Percentiles rank a stretch among this genome's conserved stretches.
Evolutionary conservation across 2,329 filamentous ascomycete species (phyloP).

Genomic region (Tolypocladium amazonense): DNA sequence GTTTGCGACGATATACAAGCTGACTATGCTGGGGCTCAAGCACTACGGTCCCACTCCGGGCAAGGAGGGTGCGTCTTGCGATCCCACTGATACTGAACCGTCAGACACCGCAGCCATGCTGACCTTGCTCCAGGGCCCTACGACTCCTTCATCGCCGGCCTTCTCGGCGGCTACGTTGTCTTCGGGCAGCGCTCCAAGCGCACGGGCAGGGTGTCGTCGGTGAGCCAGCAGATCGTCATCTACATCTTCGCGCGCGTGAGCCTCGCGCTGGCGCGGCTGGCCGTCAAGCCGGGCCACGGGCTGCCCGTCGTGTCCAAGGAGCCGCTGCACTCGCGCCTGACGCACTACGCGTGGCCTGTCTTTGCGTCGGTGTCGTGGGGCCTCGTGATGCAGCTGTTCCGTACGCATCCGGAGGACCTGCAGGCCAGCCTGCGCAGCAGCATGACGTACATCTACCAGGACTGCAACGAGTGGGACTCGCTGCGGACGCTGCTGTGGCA

Average conservation of each 20-base stretch:
- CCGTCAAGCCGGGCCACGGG: constrained; percentile 54
- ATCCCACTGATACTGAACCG: background rate
- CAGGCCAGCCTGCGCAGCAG: constrained; percentile 86
- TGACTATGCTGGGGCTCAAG: constrained; percentile 64
- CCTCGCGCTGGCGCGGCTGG: constrained; percentile 72
- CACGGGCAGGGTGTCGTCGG: constrained; percentile 58
- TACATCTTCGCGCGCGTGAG: constrained; percentile 93
- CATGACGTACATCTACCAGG: constrained; percentile 94
- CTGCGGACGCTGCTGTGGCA: constrained; percentile 77
- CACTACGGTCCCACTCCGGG: constrained; percentile 46
- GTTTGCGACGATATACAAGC: constrained; percentile 88
- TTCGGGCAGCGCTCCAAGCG: constrained; percentile 63
- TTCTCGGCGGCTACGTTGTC: constrained; percentile 84
- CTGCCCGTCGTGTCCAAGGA: constrained; percentile 40
- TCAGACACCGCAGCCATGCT: background rate
- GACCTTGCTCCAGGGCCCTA: constrained; percentile 42
- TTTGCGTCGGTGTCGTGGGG: constrained; percentile 92
- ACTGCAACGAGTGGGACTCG: constrained; percentile 84
- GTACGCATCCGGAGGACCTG: constrained; percentile 81
- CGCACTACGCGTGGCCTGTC: constrained; percentile 74
- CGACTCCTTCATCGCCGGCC: constrained; percentile 77
- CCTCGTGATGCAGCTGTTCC: constrained; percentile 89
- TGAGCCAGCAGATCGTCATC: constrained; percentile 95
- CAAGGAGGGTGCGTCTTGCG: constrained; percentile 37
- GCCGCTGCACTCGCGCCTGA: constrained; percentile 38